Conservation (phyloP, 495 filamentous ascomycete species). For the Penicillium soppii region DNA sequence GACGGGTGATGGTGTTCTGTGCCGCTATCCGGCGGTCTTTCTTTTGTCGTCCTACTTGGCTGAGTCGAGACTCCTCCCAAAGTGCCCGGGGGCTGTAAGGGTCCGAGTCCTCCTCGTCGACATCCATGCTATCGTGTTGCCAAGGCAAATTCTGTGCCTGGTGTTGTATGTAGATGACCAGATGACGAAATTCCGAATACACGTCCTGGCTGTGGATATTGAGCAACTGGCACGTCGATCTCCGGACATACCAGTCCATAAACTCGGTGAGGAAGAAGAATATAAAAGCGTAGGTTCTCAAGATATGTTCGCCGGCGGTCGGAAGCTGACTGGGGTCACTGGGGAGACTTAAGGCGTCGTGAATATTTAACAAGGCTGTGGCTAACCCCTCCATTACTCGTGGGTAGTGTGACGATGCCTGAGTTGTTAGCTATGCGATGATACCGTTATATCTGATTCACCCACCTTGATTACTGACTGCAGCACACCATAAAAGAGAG, state of each 20-base stretch:
- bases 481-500: constrained; percentile 46
- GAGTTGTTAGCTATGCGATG: background rate
- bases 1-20: constrained; percentile 40
- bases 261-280: constrained; percentile 49
- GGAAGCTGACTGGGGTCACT: constrained; percentile 16
- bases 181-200: constrained; percentile 40
- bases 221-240: constrained; percentile 41
- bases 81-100: constrained; percentile 24
- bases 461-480: constrained; percentile 48
- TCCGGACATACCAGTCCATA: constrained; percentile 48
- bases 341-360: constrained; percentile 33
- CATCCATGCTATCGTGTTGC: constrained; percentile 23
- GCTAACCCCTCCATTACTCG: constrained; percentile 44
- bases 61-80: constrained; percentile 38
- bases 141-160: constrained; percentile 24
- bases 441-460: background rate
- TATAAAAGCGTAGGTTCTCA: constrained; percentile 42
- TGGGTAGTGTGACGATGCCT: constrained; percentile 49
- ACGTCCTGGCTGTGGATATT: constrained; percentile 47
- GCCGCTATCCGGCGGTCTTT: constrained; percentile 35
- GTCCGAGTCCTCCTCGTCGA: constrained; percentile 30
- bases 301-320: constrained; percentile 30
- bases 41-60: constrained; percentile 40
- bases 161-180: constrained; percentile 39
- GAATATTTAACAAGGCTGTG: constrained; percentile 41